Base-by-base conservation (phyloP, 2,329 filamentous ascomycete genomes). In the Zymoseptoria brevis region DNA sequence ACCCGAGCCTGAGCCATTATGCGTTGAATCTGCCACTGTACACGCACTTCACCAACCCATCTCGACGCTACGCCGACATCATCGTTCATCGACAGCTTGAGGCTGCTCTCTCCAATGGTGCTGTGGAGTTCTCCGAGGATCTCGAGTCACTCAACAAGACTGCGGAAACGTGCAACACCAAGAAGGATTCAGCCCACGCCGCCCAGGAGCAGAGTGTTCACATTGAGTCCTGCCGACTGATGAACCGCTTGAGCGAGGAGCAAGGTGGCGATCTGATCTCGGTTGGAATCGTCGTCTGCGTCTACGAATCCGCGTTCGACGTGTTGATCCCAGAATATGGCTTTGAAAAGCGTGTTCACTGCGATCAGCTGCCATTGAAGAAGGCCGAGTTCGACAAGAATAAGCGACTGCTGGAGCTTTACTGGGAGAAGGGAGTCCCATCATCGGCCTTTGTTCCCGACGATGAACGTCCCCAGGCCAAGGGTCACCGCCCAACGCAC, bases 321-420 rank as follows among this genome's bases (percentile, higher is more conserved):
- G 90, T 99, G 50, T 83, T 99, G 64, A 97, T 99, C 73, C 94
- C 94, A 5, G 92, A 99, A 73, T 99, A 91, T 80, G 94, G 94
- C 66, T 97, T 99, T 67, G 94, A 99, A 81, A 99, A 99, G 85
- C 90, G 94, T 65, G 94, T 99, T 56, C 94, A 99, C 77, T 99
- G 94, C 73, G 94, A 99, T 72, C 94, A 99, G 79, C 81, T 99
- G 72, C 94, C 94, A 29, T 80, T 99, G 67, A 93, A 97, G 83
- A 99, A 99, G 81, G 94, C 94, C n/a, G 94, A 99, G 73, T 99
- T 94, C 77, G 87, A 95, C 75, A 97, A 97, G 81, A 91, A 96
- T 73, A 90, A 92, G 78, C 86, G 94, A 58, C 85, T 97, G 29
- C 82, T 99, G 53, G 94, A 99, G 77, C 83, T 99, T 16, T 99